Evolutionary conservation across 495 filamentous ascomycete species (phyloP).

Genomic region (Neurospora sp.): DNA sequence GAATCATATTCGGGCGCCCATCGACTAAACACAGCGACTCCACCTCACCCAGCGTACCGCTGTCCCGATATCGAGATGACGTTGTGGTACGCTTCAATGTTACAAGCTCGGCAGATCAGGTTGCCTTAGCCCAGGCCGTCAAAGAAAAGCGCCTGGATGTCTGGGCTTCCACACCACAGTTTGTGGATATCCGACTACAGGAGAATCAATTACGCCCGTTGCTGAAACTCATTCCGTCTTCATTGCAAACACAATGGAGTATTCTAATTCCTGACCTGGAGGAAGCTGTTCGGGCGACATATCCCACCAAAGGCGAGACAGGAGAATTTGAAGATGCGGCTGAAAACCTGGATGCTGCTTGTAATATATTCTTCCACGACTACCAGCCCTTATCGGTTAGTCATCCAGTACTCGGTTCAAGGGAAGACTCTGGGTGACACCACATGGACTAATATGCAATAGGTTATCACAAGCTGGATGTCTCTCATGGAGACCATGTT

Average conservation of each 20-base stretch:
- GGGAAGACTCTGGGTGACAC: not conserved
- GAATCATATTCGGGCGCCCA: slow-evolving; percentile 51
- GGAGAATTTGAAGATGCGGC: slow-evolving; percentile 6
- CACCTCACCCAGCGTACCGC: slow-evolving; percentile 32
- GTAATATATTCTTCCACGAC: slow-evolving; percentile 75
- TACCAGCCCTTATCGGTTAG: slow-evolving; percentile 78
- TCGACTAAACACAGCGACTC: slow-evolving; percentile 7
- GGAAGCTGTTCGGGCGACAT: slow-evolving; percentile 66
- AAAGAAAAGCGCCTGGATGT: slow-evolving; percentile 76
- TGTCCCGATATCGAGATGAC: slow-evolving; percentile 64
- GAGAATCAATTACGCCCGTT: slow-evolving; percentile 73
- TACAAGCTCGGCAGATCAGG: slow-evolving; percentile 56
- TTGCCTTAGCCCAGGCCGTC: slow-evolving; percentile 60
- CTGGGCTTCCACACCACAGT: slow-evolving; percentile 74
- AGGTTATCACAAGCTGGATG: slow-evolving; percentile 65
- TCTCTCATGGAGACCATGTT: slow-evolving; percentile 80
- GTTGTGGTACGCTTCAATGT: slow-evolving; percentile 85
- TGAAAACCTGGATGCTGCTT: slow-evolving; percentile 23
- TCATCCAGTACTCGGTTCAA: not conserved
- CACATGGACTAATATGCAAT: not conserved
- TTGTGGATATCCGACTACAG: slow-evolving; percentile 77
- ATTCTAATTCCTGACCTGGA: slow-evolving; percentile 81
- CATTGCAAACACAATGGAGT: slow-evolving; percentile 49
- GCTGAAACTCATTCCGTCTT: slow-evolving; percentile 67
- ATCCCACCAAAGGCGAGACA: slow-evolving; percentile 38